Evolutionary conservation across 495 filamentous ascomycete genomes (phyloP), one percentile per base, ranked within the genome.

Genomic region (Lasiosphaeria hispida): DNA sequence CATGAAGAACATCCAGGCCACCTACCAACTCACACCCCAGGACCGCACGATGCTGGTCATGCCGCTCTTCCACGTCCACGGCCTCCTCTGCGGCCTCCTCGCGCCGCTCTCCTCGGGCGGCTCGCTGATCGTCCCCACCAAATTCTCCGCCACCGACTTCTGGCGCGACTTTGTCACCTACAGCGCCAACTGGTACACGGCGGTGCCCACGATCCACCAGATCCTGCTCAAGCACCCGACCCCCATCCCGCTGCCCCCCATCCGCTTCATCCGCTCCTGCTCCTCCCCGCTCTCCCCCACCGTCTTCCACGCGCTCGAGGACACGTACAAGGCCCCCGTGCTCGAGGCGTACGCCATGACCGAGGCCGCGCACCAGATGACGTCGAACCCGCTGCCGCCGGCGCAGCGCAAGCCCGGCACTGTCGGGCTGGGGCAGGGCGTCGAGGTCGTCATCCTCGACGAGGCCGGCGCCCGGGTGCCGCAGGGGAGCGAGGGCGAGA

Each of bases 331-430:
- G 34, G 87, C 90, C 1, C 90, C 90, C 3, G 90, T 95, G 3
- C 78, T 95, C 9, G 90, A 95, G 70, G 90, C 90, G 10, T 95
- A 95, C 70, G 90, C 90, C 56, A 95, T 95, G 90, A 95, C 90
- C 30, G 90, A 95, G 73, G 90, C 87, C 18, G 86, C 90, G 9
- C 90, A 93, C 71, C 90, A 93, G 66, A 92, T 95, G 87, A 90
- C 89, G 10, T 89, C 86, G 50, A 94, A 93, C 75, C 90, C 90
- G 17, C 80, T 93, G 0, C 89, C 90, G 0, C 85, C 87, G 0
- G 80, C 70, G 17, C 84, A 85, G 69, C 82, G 89, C 53, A 82
- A 85, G 68, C 90, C 90, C 0, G 90, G 90, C 14, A 87, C 86
- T 44, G 90, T 94, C 0, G 90, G 90, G 1, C 62, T 92, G 11